Percentiles rank a stretch among this genome's conserved stretches.
These are phyloP conservation scores for Microcera coccophila DNA, from an alignment of 2,329 filamentous ascomycete genomes.

Conservation along the genomic window DNA sequence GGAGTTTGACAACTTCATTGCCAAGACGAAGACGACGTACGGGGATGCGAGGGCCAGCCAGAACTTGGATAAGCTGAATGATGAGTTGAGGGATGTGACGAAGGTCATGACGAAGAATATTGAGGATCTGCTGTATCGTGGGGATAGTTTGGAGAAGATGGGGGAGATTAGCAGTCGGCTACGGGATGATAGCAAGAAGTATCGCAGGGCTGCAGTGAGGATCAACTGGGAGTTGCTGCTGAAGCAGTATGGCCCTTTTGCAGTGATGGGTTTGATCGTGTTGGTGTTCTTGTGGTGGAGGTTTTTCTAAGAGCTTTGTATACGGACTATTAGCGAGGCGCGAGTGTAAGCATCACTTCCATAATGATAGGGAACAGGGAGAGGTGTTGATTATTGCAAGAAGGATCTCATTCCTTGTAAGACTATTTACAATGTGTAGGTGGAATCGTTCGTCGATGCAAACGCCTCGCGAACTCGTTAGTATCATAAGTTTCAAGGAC, in stretches of 20 bases:
- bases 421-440: slow-evolving; percentile 23
- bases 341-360: background rate
- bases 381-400: background rate
- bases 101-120: slow-evolving; percentile 99
- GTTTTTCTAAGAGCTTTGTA: slow-evolving; percentile 62
- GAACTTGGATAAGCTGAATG: slow-evolving; percentile 92
- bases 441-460: slow-evolving; percentile 16
- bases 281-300: slow-evolving; percentile 87
- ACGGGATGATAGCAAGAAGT: slow-evolving; percentile 91
- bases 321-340: slow-evolving; percentile 16
- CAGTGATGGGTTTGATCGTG: slow-evolving; percentile 73
- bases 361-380: background rate
- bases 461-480: slow-evolving; percentile 15
- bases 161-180: slow-evolving; percentile 86
- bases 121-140: slow-evolving; percentile 91
- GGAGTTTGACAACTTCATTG: slow-evolving; percentile 97
- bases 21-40: slow-evolving; percentile 88
- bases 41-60: slow-evolving; percentile 85
- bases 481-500: slow-evolving; percentile 8
- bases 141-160: slow-evolving; percentile 94
- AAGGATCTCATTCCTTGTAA: slow-evolving; percentile 5
- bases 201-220: slow-evolving; percentile 82
- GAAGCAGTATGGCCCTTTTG: slow-evolving; percentile 95
- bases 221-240: slow-evolving; percentile 98
- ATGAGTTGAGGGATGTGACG: slow-evolving; percentile 95